Evolutionary conservation across 495 filamentous ascomycete genomes (phyloP), one percentile per base, ranked within the genome.

Genomic region (Stereocaulon alpinum): DNA sequence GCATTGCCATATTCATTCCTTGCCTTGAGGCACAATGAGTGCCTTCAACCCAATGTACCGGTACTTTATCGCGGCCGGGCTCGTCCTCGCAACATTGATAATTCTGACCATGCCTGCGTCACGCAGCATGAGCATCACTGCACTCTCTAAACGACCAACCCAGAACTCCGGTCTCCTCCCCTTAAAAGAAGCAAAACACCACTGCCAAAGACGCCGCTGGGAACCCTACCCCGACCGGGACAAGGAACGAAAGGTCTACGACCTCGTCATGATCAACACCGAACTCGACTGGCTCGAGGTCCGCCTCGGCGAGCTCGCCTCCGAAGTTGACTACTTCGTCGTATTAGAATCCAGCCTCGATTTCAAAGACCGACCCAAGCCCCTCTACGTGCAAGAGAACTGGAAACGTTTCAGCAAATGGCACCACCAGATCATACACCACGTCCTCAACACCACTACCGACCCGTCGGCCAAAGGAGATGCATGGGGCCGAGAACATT

Each of bases 261-360:
- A 82, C 62, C 68, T 82, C 7, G 70, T 80, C 29, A 73, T 80
- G 66, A 61, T 82, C 62, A 79, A 77, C 64, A 77, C 72, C 17
- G 80, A 81, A 69, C 72, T 81, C 27, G 79, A 82, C 62, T 78
- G 76, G 73, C 70, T 83, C 60, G 79, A 83, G 56, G 76, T 83
- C 56, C 77, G 77, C 24, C 69, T 83, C n/a, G 73, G 80, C 68
- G 73, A 72, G 41, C 72, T 76, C 32, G 74, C 72, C 47, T 56
- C 71, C 47, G 61, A 70, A 18, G 76, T 83, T 45, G 80, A 83
- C 67, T 82, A 80, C 67, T 82, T 80, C 61, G 73, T 83, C 64
- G 71, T 83, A 22, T 74, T 81, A 18, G 80, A 82, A 67, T 68
- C 73, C 17, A 56, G 59, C 58, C 71, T 67, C 58, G 80, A 77